Evolutionary conservation across 768 basidiomycete species (phyloP).

Genomic region (Amanita phalloides): DNA sequence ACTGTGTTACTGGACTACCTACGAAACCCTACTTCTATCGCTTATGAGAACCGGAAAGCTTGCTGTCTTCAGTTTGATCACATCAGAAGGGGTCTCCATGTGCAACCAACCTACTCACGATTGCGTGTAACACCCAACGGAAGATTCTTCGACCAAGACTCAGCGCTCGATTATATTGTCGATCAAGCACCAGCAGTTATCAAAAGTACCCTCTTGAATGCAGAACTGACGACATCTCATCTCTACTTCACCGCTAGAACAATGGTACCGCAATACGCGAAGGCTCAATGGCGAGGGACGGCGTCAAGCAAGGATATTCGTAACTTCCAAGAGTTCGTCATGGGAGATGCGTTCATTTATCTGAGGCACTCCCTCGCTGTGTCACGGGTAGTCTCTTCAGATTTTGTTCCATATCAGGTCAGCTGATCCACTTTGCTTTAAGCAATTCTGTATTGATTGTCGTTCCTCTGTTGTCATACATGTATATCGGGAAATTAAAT

Average conservation of each 20-base stretch:
- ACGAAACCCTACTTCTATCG: conserved; percentile 16
- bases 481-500: conserved; percentile 12
- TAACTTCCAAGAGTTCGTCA: neutral
- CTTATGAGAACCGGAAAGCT: conserved; percentile 5
- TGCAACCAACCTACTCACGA: neutral
- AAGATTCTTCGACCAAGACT: conserved; percentile 36
- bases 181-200: conserved; percentile 27
- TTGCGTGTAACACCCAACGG: conserved; percentile 22
- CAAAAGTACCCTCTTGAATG: conserved; percentile 8
- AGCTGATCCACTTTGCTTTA: conserved; percentile 12
- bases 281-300: neutral
- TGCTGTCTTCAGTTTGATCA: conserved; percentile 21
- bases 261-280: conserved; percentile 7
- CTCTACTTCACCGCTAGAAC: conserved; percentile 13
- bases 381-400: conserved; percentile 19
- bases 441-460: conserved; percentile 10
- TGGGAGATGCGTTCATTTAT: neutral
- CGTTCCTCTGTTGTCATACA: conserved; percentile 10
- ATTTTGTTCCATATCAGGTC: conserved; percentile 33
- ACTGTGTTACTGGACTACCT: conserved; percentile 32
- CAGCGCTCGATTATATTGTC: conserved; percentile 29
- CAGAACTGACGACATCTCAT: conserved; percentile 12
- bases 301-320: neutral
- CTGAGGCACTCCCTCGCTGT: conserved; percentile 1
- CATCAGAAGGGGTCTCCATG: conserved; percentile 23